Conservation (phyloP, 2,329 filamentous ascomycete genomes). For the Rhytidhysteron rufulum region DNA sequence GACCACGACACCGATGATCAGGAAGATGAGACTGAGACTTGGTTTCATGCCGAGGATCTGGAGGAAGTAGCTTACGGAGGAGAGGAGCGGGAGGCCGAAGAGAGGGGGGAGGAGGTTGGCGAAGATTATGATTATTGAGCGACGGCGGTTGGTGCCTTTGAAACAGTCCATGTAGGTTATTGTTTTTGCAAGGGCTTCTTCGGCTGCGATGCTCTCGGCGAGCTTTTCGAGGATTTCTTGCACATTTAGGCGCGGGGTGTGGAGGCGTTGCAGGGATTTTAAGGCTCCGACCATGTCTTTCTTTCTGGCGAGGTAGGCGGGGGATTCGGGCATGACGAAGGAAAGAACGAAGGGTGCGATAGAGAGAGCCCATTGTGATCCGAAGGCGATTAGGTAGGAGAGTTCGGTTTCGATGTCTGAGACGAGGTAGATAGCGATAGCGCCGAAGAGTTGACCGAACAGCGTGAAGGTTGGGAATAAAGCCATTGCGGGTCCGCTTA, state of each 20-base stretch:
- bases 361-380: constrained; percentile 39
- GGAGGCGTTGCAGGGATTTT: constrained; percentile 46
- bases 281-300: constrained; percentile 34
- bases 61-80: constrained; percentile 39
- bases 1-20: constrained; percentile 11
- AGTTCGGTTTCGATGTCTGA: constrained; percentile 11
- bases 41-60: constrained; percentile 10
- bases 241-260: constrained; percentile 37
- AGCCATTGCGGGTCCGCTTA: constrained; percentile 43
- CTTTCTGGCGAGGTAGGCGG: constrained; percentile 43
- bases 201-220: constrained; percentile 45
- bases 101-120: constrained; percentile 42
- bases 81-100: constrained; percentile 45
- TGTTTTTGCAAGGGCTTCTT: constrained; percentile 42
- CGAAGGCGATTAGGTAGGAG: constrained; percentile 36
- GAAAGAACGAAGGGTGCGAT: constrained; percentile 36
- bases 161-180: constrained; percentile 23
- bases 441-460: constrained; percentile 43
- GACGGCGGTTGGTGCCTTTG: constrained; percentile 11
- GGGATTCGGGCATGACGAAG: constrained; percentile 48
- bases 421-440: constrained; percentile 37
- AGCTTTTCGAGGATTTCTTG: constrained; percentile 21
- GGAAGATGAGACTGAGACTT: constrained; percentile 10
- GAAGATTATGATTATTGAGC: constrained; percentile 31
- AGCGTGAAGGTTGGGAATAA: constrained; percentile 45